Conservation (phyloP, 768 basidiomycete genomes). For the Agaricus sinodeliciosus region DNA sequence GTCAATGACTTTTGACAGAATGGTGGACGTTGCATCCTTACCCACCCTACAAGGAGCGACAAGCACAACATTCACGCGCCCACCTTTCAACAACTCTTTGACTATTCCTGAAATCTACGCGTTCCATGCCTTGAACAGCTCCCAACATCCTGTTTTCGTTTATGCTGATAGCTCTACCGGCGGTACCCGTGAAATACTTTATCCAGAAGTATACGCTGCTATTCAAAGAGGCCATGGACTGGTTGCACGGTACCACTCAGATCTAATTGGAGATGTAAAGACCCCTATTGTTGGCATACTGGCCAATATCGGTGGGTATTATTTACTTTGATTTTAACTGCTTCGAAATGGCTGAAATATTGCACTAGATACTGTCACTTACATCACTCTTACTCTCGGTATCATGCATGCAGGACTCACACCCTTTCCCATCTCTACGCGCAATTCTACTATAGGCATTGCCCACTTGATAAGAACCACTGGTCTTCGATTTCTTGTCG, state of each 20-base stretch:
- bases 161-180: neutral
- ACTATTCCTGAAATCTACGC: neutral
- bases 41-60: neutral
- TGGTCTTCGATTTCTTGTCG: constrained; percentile 16
- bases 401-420: constrained; percentile 32
- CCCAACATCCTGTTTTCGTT: neutral
- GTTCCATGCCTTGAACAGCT: neutral
- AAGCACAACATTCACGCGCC: constrained; percentile 1
- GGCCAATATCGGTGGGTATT: neutral
- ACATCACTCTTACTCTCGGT: constrained; percentile 25
- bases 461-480: constrained; percentile 32
- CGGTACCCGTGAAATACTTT: neutral
- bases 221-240: neutral
- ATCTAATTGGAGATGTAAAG: no score
- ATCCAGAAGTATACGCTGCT: neutral
- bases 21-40: neutral
- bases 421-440: constrained; percentile 30
- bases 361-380: constrained; percentile 26
- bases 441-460: constrained; percentile 39
- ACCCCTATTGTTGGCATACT: neutral
- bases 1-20: neutral
- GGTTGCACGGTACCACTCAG: neutral
- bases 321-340: no score
- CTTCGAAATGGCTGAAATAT: no score
- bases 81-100: neutral